Evolutionary conservation across 2,329 filamentous ascomycete genomes (phyloP), one percentile per base, ranked within the genome.

Genomic region (Venturia asperata): DNA sequence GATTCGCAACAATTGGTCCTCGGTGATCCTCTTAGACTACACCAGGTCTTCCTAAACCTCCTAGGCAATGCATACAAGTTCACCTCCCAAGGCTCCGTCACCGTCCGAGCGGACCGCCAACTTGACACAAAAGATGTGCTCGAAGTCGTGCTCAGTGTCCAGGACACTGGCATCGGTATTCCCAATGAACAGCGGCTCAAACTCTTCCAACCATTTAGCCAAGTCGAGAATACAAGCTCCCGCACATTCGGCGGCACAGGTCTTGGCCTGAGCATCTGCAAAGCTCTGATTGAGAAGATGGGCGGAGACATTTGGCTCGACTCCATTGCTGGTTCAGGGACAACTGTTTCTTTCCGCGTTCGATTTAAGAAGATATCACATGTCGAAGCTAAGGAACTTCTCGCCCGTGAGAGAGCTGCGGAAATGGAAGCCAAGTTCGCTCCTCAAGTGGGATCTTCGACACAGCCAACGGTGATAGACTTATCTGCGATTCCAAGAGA

Each of bases 41-140:
- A 82, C 67, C 80, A 82, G 66, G 80, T 81, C 45, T 69, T 82
- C 41, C 90, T 90, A 69, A 97, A 97, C 71, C 82, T 97, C 34
- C 89, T 97, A 55, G 90, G 89, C 68, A 97, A 97, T 78, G 93
- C 90, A 72, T 88, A 96, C 75, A 97, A 97, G 73, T 97, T 97
- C 73, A 97, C 92, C 0, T 89, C 92, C 66, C 84, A 88, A 66
- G 92, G 92, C 0, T 90, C 88, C 0, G 90, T 97, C 66, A 95
- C 90, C 0, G 91, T 97, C 63, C 87, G 87, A 60, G 90, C 91
- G 5, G 83, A 83, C 30, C 83, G 92, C 24, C 87, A 91, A 58
- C 80, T 81, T 9, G 90, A 96, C 72, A 87, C 86, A 11, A 80
- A 83, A 17, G 85, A 90, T 47, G 83, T 83, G 66, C 87, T 91